Base-by-base conservation (phyloP, 495 filamentous ascomycete genomes). In the Corynascus novoguineensis region DNA sequence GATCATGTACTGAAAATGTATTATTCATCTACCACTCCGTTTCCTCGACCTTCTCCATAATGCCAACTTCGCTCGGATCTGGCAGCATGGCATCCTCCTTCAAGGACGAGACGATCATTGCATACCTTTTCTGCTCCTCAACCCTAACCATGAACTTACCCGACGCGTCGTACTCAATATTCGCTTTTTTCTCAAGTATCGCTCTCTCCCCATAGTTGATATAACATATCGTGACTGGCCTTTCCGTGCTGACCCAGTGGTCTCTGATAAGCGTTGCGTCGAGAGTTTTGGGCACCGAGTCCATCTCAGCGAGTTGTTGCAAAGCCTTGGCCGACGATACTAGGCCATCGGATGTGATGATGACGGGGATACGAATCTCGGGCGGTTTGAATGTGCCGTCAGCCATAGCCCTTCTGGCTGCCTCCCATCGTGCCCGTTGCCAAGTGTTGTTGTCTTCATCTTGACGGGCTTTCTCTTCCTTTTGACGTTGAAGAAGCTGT, bases 311-410 rank as follows among this genome's bases (percentile, higher is more conserved):
- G 25, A 37, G 31, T 11, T n/a, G 47, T 12, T 37, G 47, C 12
- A 50, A 9, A 11, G 24, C 19, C 19, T 50, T 24, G 48, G 32
- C 19, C 1, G 48, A 50, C 19, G 48, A 25, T 0, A 50, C 15
- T 12, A 32, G 48, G 15, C 31, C 48, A 8, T 35, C 31, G 2
- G 47, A 19, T 2, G 3, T 50, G 1, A 50, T 22, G 32, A 49
- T 35, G 48, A 50, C 31, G 31, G 48, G 48, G 29, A 37, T 14
- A n/a, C 48, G 48, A 7, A 49, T 8, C 21, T 50, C 31, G n/a
- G 31, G 27, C 15, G 11, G 5, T 8, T 50, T 8, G 31, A 25
- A 50, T 3, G 48, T 50, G 21, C 48, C 48, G 48, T 35, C 31
- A 21, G 48, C 48, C 10, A 50, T 12, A 5, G 24, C 48, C 19